Evolutionary conservation across 768 basidiomycete genomes (phyloP), one percentile per base, ranked within the genome.

Genomic region (Suillus spraguei): DNA sequence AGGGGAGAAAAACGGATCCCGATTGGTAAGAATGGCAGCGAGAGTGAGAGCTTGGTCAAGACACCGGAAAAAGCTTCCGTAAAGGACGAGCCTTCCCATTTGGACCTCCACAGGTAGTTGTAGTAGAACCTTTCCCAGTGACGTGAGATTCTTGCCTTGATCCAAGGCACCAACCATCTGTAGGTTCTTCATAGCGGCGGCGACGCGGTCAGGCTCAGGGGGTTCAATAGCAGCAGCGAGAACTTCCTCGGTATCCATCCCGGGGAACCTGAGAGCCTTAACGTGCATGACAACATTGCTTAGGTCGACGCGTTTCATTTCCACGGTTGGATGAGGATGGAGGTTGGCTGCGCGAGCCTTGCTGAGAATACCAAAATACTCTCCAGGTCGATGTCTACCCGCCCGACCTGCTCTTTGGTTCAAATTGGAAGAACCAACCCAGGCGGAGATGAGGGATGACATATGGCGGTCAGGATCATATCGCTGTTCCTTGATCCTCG

Each of bases 251-350:
- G 94, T 92, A 35, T 86, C 77, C 87, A 95, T 87, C 50, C 85
- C 87, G 7, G 93, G 92, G 72, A 97, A 90, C 72, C 94, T 88
- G 41, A 97, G 83, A 10, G 95, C 95, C 71, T 97, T 97, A 74
- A 98, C 86, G 72, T 95, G 95, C 95, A 98, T 98, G 17, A 97
- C 94, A 54, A 96, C 90, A 70, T 95, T 94, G 69, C 87, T 92
- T 68, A 97, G 74, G 74, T 95, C 94, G 14, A 90, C 86, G 39
- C 95, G 84, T 72, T 94, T 94, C 95, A 98, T 98, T 79, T 97
- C 96, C 42, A 97, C 96, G 1, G 88, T 88, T 74, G 95, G 94
- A 71, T 97, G 89, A 33, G 91, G 84, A 59, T 86, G 82, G 54
- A 98, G 81, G 13, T 79, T 76, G 17, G 78, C 78, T 3, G 88